These are phyloP conservation scores for Bathelium albidoporum DNA, from an alignment of 495 filamentous ascomycete species.

Conservation along the genomic window DNA sequence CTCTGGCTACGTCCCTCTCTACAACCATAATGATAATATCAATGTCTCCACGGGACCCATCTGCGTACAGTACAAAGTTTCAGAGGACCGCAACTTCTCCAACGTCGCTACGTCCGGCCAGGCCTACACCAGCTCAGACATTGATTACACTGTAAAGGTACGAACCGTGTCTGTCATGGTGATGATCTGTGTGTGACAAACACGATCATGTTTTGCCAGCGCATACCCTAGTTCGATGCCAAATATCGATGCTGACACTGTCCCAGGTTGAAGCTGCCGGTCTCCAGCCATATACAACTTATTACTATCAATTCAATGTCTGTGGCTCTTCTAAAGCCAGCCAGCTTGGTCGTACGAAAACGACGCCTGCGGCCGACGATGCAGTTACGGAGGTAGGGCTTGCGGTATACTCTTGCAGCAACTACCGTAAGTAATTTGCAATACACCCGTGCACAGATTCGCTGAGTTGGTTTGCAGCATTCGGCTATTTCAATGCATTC, in stretches of 20 bases:
- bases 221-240: too few relatives aligned
- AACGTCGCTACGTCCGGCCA: conserved; percentile 37
- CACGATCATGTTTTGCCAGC: too few relatives aligned
- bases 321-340: conserved; percentile 29
- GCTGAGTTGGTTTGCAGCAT: conserved; percentile 26
- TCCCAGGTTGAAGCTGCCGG: conserved; percentile 47
- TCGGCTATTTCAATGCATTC: conserved; percentile 54
- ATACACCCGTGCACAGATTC: background rate
- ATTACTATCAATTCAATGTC: conserved; percentile 40
- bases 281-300: conserved; percentile 47
- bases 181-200: too few relatives aligned
- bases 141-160: conserved; percentile 62
- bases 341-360: conserved; percentile 33
- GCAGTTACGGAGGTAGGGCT: conserved; percentile 25
- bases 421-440: conserved; percentile 24
- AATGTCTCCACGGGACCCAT: conserved; percentile 48
- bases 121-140: conserved; percentile 53
- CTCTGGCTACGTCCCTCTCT: conserved; percentile 42
- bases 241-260: conserved; percentile 12
- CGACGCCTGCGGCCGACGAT: conserved; percentile 26
- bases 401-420: conserved; percentile 33
- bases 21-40: conserved; percentile 45
- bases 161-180: background rate
- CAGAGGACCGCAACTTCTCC: conserved; percentile 30
- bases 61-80: conserved; percentile 49